phyloP scores from a whole-genome alignment of 2,329 filamentous ascomycete genomes.

The Alternaria longipes region DNA sequence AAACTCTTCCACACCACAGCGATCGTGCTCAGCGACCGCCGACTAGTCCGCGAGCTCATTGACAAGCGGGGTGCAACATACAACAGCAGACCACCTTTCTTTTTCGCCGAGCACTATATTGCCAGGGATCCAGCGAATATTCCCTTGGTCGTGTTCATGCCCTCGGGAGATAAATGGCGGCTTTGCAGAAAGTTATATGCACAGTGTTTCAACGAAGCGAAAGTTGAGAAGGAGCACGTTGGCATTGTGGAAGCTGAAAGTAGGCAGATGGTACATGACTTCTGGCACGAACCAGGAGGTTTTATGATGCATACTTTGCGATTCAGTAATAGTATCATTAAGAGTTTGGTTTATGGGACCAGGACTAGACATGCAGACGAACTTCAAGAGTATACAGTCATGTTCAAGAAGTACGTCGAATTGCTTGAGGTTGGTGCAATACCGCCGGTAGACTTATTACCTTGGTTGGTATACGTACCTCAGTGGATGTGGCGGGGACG shows the following conservation, averaged over 20 bases:
- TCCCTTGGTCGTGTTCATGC: constrained; percentile 51
- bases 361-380: background rate
- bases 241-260: constrained; percentile 59
- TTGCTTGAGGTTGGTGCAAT: constrained; percentile 58
- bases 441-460: constrained; percentile 56
- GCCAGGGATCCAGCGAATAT: constrained; percentile 57
- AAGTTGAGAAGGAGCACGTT: constrained; percentile 56
- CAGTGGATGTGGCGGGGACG: constrained; percentile 18
- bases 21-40: constrained; percentile 14
- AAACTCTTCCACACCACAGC: constrained; percentile 12
- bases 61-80: constrained; percentile 17
- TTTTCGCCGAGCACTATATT: constrained; percentile 49
- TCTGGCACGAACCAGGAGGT: constrained; percentile 51
- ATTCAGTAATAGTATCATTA: constrained; percentile 58
- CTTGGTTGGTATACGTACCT: constrained; percentile 48
- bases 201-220: constrained; percentile 49
- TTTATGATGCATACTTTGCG: constrained; percentile 60
- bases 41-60: constrained; percentile 13
- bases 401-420: constrained; percentile 54
- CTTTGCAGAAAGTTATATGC: background rate
- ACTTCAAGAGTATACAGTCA: constrained; percentile 9
- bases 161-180: constrained; percentile 52
- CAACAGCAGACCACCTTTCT: constrained; percentile 8
- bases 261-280: constrained; percentile 59
- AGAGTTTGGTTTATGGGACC: constrained; percentile 39